phyloP scores from a whole-genome alignment of 2,329 filamentous ascomycete species.

The Thielaviopsis musarum region DNA sequence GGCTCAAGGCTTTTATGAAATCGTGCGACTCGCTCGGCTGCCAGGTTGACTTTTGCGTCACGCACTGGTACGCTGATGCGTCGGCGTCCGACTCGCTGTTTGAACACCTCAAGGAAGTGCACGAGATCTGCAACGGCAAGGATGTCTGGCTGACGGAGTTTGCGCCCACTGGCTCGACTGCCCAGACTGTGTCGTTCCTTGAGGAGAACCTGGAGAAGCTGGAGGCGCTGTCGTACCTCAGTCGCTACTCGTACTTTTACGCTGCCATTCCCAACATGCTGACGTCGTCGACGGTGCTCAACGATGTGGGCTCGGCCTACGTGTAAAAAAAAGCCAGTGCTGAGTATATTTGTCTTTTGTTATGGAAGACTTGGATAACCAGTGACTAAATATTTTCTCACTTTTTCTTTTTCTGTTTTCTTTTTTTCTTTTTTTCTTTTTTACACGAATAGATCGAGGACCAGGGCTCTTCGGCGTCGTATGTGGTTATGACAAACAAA shows the following conservation, averaged over 20 bases:
- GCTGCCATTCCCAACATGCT: conserved; percentile 24
- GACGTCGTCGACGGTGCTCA: conserved; percentile 23
- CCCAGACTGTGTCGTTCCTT: conserved; percentile 32
- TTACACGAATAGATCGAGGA: neutral
- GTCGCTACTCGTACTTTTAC: conserved; percentile 43
- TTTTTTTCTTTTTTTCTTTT: conserved; percentile 12
- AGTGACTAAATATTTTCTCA: neutral
- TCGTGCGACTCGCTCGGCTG: conserved; percentile 33
- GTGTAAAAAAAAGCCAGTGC: conserved; percentile 17
- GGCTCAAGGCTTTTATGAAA: conserved; percentile 35
- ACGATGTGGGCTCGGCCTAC: conserved; percentile 31
- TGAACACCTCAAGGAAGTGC: conserved; percentile 31
- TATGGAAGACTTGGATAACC: neutral
- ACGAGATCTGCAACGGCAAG: conserved; percentile 29
- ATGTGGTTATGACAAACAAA: neutral
- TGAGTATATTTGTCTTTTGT: neutral
- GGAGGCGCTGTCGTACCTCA: conserved; percentile 32
- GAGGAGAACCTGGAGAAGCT: conserved; percentile 29
- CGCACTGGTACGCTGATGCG: conserved; percentile 46
- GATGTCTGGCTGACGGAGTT: conserved; percentile 51
- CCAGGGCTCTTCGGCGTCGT: neutral
- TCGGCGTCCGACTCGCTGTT: conserved; percentile 34
- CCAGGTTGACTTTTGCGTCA: conserved; percentile 40
- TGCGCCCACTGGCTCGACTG: conserved; percentile 29
- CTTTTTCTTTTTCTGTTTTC: neutral